A percentile compares a stretch with the other conserved stretches of the same genome.
phyloP scores from a whole-genome alignment of 768 basidiomycete species.

The Neoboletus brunneissimus region DNA sequence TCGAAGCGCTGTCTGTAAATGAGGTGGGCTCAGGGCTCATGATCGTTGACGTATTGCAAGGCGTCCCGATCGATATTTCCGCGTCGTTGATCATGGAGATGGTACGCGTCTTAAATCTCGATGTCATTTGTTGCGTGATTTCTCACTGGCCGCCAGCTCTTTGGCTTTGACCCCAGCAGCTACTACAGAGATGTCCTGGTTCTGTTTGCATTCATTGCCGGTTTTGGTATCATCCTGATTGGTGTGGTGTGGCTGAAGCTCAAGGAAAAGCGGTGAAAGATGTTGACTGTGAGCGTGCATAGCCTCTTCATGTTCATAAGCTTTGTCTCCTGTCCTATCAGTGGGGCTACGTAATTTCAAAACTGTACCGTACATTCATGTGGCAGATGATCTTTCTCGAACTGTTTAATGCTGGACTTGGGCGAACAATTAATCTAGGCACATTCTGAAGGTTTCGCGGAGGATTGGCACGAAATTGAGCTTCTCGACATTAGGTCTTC shows the following conservation, averaged over 20 bases:
- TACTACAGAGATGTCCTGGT: slow-evolving; percentile 92
- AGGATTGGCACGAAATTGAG: background rate
- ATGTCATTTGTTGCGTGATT: background rate
- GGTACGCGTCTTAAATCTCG: slow-evolving; percentile 41
- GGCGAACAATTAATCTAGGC: background rate
- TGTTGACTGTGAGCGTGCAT: background rate
- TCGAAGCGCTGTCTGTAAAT: slow-evolving; percentile 89
- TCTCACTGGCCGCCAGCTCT: slow-evolving; percentile 48
- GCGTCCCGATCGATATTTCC: slow-evolving; percentile 78
- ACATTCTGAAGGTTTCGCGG: background rate
- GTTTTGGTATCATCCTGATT: slow-evolving; percentile 72
- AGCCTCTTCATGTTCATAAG: background rate
- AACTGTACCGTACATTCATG: background rate
- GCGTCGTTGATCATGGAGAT: slow-evolving; percentile 84
- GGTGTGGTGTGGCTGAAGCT: slow-evolving; percentile 74
- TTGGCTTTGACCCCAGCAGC: slow-evolving; percentile 77
- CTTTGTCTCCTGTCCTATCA: background rate
- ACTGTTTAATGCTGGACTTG: too few relatives aligned
- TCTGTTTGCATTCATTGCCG: slow-evolving; percentile 81
- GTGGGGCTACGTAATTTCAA: background rate
- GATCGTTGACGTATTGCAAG: slow-evolving; percentile 75
- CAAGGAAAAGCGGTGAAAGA: slow-evolving; percentile 62
- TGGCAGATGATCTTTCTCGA: too few relatives aligned
- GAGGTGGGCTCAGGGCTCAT: slow-evolving; percentile 86
- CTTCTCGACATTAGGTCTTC: background rate